Conservation (phyloP, 768 basidiomycete genomes). For the Pleurotus pulmonarius region DNA sequence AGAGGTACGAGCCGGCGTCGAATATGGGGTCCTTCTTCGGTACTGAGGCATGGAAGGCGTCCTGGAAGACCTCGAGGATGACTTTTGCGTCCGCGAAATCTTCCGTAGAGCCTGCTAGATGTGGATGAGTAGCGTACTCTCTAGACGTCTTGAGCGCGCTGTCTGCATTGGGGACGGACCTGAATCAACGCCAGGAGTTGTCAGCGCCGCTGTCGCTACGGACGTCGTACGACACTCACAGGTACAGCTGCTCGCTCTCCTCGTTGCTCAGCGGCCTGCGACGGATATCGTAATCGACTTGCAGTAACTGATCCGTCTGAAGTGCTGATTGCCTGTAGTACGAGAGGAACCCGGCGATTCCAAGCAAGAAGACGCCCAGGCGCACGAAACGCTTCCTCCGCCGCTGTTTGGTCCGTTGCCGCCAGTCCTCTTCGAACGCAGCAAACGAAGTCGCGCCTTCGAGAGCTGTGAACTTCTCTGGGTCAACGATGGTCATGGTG, state of each 20-base stretch:
- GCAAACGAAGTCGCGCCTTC: background rate
- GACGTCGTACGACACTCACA: constrained; percentile 14
- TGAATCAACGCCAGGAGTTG: constrained; percentile 16
- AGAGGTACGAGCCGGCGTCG: constrained; percentile 63
- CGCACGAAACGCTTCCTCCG: constrained; percentile 1
- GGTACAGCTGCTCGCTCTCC: constrained; percentile 20
- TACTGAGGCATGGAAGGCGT: constrained; percentile 50
- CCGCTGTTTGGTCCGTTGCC: background rate
- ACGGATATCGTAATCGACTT: background rate
- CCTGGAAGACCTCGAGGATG: constrained; percentile 66
- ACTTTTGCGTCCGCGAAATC: constrained; percentile 63
- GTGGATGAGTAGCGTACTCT: constrained; percentile 62
- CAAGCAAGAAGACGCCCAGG: background rate
- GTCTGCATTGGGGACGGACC: constrained; percentile 51
- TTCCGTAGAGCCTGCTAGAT: constrained; percentile 63
- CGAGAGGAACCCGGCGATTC: background rate
- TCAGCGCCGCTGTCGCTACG: background rate
- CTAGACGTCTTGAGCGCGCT: constrained; percentile 58
- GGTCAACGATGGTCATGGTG: constrained; percentile 4
- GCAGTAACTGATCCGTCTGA: background rate
- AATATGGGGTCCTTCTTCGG: constrained; percentile 54
- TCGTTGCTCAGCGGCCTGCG: constrained; percentile 13
- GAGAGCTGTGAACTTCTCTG: background rate
- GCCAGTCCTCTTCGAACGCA: background rate
- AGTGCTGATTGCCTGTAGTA: background rate